Evolutionary conservation across 331 rosid species (phyloP).

Genomic region (Quercus tomentella): DNA sequence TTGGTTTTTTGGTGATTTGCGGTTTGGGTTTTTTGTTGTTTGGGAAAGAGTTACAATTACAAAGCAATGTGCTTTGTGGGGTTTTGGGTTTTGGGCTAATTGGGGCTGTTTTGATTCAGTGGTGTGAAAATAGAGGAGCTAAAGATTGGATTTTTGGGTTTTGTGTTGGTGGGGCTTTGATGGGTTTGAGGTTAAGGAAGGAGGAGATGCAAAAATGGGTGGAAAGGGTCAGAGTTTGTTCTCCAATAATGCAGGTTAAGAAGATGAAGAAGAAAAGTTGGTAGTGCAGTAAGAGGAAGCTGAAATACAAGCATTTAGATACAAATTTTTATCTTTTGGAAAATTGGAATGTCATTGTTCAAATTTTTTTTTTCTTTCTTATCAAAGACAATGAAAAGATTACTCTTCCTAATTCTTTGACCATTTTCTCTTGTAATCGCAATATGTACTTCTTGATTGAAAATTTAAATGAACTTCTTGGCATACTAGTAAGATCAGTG

Average conservation of each 20-base stretch:
- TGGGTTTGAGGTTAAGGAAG: conserved; percentile 43
- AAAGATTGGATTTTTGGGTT: conserved; percentile 51
- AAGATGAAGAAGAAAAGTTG: conserved; percentile 5
- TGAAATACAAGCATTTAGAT: background rate
- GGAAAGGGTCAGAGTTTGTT: conserved; percentile 26
- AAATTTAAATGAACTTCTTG: background rate
- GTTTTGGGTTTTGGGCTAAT: conserved; percentile 32
- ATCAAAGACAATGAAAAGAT: background rate
- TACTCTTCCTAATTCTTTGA: background rate
- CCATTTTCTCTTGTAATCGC: background rate
- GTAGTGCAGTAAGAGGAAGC: conserved; percentile 18
- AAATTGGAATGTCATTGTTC: background rate
- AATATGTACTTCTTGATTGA: background rate
- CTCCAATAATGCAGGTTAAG: conserved; percentile 26
- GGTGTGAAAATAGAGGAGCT: conserved; percentile 35
- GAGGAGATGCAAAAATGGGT: conserved; percentile 49
- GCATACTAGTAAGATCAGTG: background rate
- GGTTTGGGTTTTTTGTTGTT: conserved; percentile 36
- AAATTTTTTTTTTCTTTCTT: background rate
- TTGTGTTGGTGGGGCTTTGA: conserved; percentile 41
- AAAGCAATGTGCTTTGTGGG: conserved; percentile 38
- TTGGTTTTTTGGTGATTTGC: conserved; percentile 27
- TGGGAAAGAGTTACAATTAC: conserved; percentile 38
- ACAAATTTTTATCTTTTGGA: background rate
- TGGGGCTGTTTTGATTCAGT: conserved; percentile 36